Base-by-base conservation (phyloP, 176 grass and related monocot species). In the Oryza glaberrima region DNA sequence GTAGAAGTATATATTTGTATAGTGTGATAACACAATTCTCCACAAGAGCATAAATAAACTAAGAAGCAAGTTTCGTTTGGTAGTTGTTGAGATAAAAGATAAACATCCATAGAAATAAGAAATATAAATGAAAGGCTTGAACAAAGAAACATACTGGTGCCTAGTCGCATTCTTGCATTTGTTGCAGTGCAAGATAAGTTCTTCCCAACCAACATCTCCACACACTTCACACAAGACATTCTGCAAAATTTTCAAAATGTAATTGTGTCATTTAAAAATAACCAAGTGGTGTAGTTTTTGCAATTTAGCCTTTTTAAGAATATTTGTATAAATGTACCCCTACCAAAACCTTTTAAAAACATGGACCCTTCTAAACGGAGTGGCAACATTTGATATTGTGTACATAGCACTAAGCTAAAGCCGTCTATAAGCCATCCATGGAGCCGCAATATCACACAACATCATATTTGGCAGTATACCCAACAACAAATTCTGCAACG, bases 191-290 rank as follows among this genome's bases (percentile, higher is more conserved):
- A 77, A 15, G n/a, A 84, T 28, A 76, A 84, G 82, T 3, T 77
- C 1, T 9, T 0, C 69, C 34, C 19, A 60, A 47, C 82, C 82
- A 32, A 77, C 34, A 77, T 0, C 73, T 43, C 82, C 82, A 84
- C 82, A 84, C 14, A 58, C n/a, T 43, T 84, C 82, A 17, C 82
- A 84, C 20, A 77, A 64, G 26, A 56, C 23, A 43, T 70, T 65
- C 82, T 77, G 51, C 5, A 77, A 60, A 56, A 69, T 11, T 25
- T 0, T 20, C 43, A 70, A 44, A 32, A 68, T 41, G 13, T 67
- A 76, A 68, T 26, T 51, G 63, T 35, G 25, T 11, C 65, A 38
- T 20, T 49, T 72, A 10, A 49, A 75, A 38, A 54, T 16, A 56
- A 56, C 51, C 51, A 19, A 56, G 51, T 56, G 51, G 4, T 56